phyloP scores from a whole-genome alignment of 441 rosid genomes.

The Erodium chrysanthum region DNA sequence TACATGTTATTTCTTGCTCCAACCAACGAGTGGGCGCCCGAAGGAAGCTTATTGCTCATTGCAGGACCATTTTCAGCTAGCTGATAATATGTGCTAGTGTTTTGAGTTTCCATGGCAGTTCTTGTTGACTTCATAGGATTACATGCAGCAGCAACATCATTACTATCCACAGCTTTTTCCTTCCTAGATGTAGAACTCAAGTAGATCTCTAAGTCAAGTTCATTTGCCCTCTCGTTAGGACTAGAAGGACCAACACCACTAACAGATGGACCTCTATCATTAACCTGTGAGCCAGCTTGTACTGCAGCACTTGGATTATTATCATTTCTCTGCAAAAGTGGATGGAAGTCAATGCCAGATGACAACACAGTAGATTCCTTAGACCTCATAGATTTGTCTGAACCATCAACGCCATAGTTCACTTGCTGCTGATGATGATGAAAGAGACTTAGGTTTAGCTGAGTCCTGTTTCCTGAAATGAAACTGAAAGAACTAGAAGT shows the following conservation, averaged over 20 bases:
- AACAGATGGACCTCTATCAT: constrained; percentile 21
- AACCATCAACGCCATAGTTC: constrained; percentile 28
- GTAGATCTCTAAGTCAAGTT: constrained; percentile 66
- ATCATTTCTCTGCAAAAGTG: constrained; percentile 63
- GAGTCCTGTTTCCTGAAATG: constrained; percentile 68
- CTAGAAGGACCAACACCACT: constrained; percentile 24
- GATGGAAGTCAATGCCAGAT: constrained; percentile 68
- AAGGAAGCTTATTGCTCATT: constrained; percentile 17
- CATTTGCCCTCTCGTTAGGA: constrained; percentile 36
- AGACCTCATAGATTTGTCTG: constrained; percentile 32
- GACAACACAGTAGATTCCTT: constrained; percentile 35
- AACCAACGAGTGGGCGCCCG: constrained; percentile 27
- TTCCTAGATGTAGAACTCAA: constrained; percentile 49
- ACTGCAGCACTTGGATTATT: constrained; percentile 13
- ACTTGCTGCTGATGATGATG: constrained; percentile 42
- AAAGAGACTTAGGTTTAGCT: constrained; percentile 65
- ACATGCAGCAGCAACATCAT: constrained; percentile 20
- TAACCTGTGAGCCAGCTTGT: constrained; percentile 26
- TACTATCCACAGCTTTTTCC: constrained; percentile 26
- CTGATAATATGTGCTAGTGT: constrained; percentile 20
- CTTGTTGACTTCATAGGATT: constrained; percentile 19
- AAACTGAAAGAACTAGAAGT: constrained; percentile 55
- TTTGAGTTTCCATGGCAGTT: constrained; percentile 25
- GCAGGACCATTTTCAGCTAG: constrained; percentile 19
- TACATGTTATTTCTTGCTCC: constrained; percentile 26